These are phyloP conservation scores for Plasmodium coatneyi DNA, from an alignment of 169 alveolate genomes.

Conservation along the genomic window DNA sequence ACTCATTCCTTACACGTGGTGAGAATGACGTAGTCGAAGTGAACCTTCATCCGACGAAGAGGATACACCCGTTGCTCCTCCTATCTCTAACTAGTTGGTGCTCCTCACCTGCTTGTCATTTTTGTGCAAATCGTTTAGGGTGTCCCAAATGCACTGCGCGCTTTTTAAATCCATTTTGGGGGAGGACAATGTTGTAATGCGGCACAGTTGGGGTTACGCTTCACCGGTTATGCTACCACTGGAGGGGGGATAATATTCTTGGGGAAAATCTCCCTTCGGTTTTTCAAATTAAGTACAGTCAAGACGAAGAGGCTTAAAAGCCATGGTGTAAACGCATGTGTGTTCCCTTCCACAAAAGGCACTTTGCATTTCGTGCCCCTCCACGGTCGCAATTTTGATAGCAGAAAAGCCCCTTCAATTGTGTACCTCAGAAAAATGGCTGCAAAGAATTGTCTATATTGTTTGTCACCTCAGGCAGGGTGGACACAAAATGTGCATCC, in stretches of 20 bases:
- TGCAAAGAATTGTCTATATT: background rate
- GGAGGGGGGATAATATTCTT: background rate
- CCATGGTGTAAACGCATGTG: background rate
- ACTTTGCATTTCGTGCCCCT: background rate
- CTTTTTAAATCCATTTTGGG: slow-evolving; percentile 51
- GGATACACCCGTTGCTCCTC: background rate
- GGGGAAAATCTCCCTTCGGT: background rate
- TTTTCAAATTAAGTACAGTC: background rate
- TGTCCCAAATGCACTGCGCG: slow-evolving; percentile 62
- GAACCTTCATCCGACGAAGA: background rate
- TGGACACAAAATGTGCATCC: background rate
- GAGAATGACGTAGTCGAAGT: background rate
- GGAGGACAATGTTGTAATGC: background rate
- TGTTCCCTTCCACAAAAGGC: background rate
- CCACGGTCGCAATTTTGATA: background rate
- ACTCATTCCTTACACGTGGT: background rate
- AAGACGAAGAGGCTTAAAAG: background rate
- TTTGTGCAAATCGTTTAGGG: slow-evolving; percentile 48
- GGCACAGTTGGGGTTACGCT: background rate
- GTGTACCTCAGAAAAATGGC: background rate
- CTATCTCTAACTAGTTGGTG: background rate
- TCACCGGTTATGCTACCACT: background rate
- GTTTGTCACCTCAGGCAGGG: background rate
- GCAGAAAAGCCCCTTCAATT: background rate
- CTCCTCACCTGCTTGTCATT: slow-evolving; percentile 44